phyloP scores from a whole-genome alignment of 495 filamentous ascomycete species.

The Penicillium paxilli region DNA sequence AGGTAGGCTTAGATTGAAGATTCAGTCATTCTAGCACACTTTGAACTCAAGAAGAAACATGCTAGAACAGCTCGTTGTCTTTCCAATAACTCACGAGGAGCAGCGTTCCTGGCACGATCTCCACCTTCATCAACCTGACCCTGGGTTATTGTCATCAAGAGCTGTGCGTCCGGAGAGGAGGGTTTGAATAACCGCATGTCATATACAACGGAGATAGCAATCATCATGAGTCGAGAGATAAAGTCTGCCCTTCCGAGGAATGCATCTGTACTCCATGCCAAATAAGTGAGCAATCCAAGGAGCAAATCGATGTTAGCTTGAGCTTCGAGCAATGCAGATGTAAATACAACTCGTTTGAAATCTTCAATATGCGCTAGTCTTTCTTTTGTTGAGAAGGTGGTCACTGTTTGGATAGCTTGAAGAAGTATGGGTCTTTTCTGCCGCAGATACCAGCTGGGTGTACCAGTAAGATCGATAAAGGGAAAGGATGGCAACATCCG shows the following conservation, averaged over 20 bases:
- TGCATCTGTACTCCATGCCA: slow-evolving; percentile 34
- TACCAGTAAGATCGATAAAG: slow-evolving; percentile 33
- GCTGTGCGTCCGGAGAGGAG: slow-evolving; percentile 19
- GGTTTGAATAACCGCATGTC: slow-evolving; percentile 28
- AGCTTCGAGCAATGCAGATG: slow-evolving; percentile 21
- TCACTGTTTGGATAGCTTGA: slow-evolving; percentile 25
- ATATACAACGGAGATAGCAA: slow-evolving; percentile 28
- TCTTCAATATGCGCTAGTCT: slow-evolving; percentile 17
- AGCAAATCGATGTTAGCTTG: slow-evolving; percentile 30
- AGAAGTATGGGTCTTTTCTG: slow-evolving; percentile 23
- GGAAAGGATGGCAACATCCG: slow-evolving; percentile 43
- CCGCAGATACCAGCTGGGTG: slow-evolving; percentile 22
- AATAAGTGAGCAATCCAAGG: slow-evolving; percentile 27
- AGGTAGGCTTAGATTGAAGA: too few species aligned
- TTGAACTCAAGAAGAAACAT: slow-evolving; percentile 33
- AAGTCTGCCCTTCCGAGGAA: slow-evolving; percentile 30
- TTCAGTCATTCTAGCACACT: too few species aligned
- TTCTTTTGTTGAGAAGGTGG: slow-evolving; percentile 26
- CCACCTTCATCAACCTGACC: slow-evolving; percentile 15
- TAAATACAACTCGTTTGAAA: slow-evolving; percentile 23
- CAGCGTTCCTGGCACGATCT: neutral
- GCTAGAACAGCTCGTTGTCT: slow-evolving; percentile 26
- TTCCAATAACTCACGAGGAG: slow-evolving; percentile 21
- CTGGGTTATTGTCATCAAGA: slow-evolving; percentile 27
- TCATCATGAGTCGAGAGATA: slow-evolving; percentile 30